A percentile compares a stretch with the other conserved stretches of the same genome.
Evolutionary conservation across 2,329 filamentous ascomycete genomes (phyloP).

Genomic region (Penicillium sclerotigenum): DNA sequence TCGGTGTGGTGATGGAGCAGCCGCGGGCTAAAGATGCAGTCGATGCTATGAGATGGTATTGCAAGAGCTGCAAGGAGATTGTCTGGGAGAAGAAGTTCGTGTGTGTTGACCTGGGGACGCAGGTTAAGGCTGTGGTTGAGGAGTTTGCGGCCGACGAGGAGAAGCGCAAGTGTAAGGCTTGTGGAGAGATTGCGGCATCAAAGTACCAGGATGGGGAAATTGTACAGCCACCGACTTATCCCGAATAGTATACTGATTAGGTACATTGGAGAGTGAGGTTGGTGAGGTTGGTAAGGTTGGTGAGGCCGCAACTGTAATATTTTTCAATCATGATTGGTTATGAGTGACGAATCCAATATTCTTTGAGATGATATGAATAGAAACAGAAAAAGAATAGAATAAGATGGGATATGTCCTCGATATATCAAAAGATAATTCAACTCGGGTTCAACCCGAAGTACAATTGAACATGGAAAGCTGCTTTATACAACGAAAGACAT

Average conservation of each 20-base stretch:
- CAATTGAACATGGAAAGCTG: not conserved
- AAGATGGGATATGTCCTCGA: not conserved
- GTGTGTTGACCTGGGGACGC: constrained; percentile 84
- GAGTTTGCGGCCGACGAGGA: constrained; percentile 68
- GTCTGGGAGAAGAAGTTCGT: constrained; percentile 87
- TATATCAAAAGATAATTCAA: not conserved
- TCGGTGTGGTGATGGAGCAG: constrained; percentile 92
- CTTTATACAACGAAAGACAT: not conserved
- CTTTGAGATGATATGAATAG: not conserved
- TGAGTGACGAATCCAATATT: constrained; percentile 8
- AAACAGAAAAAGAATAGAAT: not conserved
- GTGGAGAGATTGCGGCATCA: constrained; percentile 68
- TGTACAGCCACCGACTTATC: constrained; percentile 41
- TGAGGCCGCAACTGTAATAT: not conserved
- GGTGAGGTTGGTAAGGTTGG: not conserved
- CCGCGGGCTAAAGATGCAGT: constrained; percentile 65
- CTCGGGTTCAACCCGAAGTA: not conserved
- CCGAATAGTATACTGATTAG: constrained; percentile 25
- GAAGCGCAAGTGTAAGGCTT: constrained; percentile 71
- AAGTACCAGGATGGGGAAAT: constrained; percentile 43
- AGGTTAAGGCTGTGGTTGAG: constrained; percentile 90
- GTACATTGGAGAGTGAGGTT: not conserved
- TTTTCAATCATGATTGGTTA: not conserved
- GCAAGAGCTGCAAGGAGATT: constrained; percentile 63
- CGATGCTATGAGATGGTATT: constrained; percentile 91